These are phyloP conservation scores for Suhomyces kilbournensis DNA, from an alignment of 805 yeast genomes.

Conservation along the genomic window DNA sequence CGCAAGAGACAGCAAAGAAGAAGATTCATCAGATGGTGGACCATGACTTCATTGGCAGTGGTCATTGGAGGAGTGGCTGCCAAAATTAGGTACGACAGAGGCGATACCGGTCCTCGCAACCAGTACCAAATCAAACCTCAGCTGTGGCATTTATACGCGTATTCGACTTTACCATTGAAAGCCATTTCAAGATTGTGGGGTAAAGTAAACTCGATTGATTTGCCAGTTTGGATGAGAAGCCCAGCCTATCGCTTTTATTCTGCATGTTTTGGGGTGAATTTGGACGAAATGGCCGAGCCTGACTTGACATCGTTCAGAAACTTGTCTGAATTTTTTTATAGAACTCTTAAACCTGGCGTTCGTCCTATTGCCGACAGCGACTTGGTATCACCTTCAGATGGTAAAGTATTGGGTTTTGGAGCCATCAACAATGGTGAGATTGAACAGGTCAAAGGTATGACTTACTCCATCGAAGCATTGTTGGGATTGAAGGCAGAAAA, in stretches of 20 bases:
- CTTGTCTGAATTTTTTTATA: slow-evolving; percentile 86
- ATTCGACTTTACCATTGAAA: slow-evolving; percentile 85
- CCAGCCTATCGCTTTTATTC: slow-evolving; percentile 82
- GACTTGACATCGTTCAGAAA: slow-evolving; percentile 73
- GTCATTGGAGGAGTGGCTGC: slow-evolving; percentile 56
- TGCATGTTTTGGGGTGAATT: slow-evolving; percentile 76
- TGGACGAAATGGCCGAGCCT: slow-evolving; percentile 84
- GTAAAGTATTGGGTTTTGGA: slow-evolving; percentile 84
- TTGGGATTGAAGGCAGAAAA: slow-evolving; percentile 58
- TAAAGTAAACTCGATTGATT: slow-evolving; percentile 69
- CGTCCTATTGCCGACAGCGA: slow-evolving; percentile 70
- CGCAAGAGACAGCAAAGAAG: slow-evolving; percentile 37
- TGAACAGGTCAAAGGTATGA: slow-evolving; percentile 96
- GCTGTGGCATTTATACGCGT: slow-evolving; percentile 88
- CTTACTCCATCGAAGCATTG: slow-evolving; percentile 83
- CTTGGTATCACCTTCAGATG: slow-evolving; percentile 91
- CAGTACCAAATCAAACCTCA: slow-evolving; percentile 55
- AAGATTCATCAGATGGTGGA: slow-evolving; percentile 50
- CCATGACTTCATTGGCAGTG: slow-evolving; percentile 50
- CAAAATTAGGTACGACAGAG: slow-evolving; percentile 37
- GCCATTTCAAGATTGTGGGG: slow-evolving; percentile 96
- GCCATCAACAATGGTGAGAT: slow-evolving; percentile 76
- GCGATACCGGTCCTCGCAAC: slow-evolving; percentile 24
- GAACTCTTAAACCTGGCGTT: slow-evolving; percentile 71
- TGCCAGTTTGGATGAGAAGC: slow-evolving; percentile 85